Percentiles rank a stretch among this genome's conserved stretches.
These are phyloP conservation scores for Gypsophila paniculata DNA, from an alignment of 179 eudicot genomes.

Conservation along the genomic window DNA sequence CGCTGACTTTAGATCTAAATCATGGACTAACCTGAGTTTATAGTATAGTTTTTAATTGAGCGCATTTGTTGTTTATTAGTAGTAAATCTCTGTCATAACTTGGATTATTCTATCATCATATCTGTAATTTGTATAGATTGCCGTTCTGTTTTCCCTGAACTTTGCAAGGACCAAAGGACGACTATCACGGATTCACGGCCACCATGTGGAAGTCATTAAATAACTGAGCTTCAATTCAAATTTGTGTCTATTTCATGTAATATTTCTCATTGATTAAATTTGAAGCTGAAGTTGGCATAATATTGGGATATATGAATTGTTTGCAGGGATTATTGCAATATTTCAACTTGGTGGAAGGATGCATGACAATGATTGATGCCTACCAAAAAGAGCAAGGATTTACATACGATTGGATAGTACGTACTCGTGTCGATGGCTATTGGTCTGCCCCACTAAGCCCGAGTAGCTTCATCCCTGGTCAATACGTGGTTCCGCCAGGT, in stretches of 20 bases:
- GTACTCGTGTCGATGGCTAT: slow-evolving; percentile 83
- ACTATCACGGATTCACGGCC: not conserved
- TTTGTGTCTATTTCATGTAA: not conserved
- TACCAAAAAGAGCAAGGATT: slow-evolving; percentile 36
- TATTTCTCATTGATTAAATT: not conserved
- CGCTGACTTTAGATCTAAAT: slow-evolving; percentile 17
- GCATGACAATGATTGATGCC: slow-evolving; percentile 34
- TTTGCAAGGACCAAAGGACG: not conserved
- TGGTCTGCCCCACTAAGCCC: slow-evolving; percentile 70
- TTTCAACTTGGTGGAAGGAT: slow-evolving; percentile 79
- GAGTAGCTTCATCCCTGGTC: slow-evolving; percentile 50
- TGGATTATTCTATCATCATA: not conserved
- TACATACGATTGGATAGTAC: slow-evolving; percentile 86
- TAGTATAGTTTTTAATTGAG: not conserved
- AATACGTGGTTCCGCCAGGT: slow-evolving; percentile 73
- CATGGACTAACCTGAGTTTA: not conserved
- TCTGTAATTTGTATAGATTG: not conserved
- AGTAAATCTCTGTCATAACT: not conserved
- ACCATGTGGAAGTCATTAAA: not conserved
- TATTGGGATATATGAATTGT: not conserved
- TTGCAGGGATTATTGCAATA: slow-evolving; percentile 80
- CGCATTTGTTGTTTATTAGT: not conserved
- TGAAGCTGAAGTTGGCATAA: not conserved
- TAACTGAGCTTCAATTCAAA: not conserved
- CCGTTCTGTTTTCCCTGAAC: not conserved